Evolutionary conservation across 352 stramenopile genomes (phyloP), one percentile per base, ranked within the genome.

Genomic region (Globisporangium uncinulatum): DNA sequence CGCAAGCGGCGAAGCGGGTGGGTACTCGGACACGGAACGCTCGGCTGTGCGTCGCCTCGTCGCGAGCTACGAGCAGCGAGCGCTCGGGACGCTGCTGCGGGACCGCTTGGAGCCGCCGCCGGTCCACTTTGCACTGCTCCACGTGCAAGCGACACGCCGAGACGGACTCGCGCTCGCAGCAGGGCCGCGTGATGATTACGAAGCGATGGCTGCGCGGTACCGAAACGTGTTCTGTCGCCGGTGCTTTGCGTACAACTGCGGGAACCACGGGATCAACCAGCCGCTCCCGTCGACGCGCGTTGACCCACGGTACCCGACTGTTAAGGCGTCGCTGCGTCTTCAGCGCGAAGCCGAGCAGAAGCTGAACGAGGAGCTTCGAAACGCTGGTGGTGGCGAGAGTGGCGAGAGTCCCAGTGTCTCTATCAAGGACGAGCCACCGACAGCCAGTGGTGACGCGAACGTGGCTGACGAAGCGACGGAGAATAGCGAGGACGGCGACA

Each of bases 191-290:
- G 62, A 51, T 13, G 37, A 20, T 3, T 58, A 48, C 29, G 59
- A 57, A 19, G 61, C 69, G 7, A 29, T 86, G 57, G 66, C 70
- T 2, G 45, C 46, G 0, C 70, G 66, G 29, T 89, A 86, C 39
- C 72, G 72, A 41, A 60, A 75, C 20, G 74, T 88, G 32, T 91
- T 92, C 43, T 94, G 84, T 46, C 77, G 82, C 7, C 77, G 73
- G n/a, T 94, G 84, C 64, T 87, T 73, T 51, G 45, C 58, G 41
- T 94, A 89, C 70, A 89, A 83, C 54, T 94, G 84, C 57, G 64
- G 77, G 57, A 72, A 86, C 32, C 84, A 94, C 59, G 82, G 80
- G 15, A 62, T 73, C 44, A 58, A 77, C 8, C 79, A 89, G 54
- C 78, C 80, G 10, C 41, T 68, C 24, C 63, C 78, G 8, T 44